Percentiles rank a stretch among this genome's conserved stretches.
These are phyloP conservation scores for Lachancea fermentati DNA, from an alignment of 805 yeast species.

Conservation along the genomic window DNA sequence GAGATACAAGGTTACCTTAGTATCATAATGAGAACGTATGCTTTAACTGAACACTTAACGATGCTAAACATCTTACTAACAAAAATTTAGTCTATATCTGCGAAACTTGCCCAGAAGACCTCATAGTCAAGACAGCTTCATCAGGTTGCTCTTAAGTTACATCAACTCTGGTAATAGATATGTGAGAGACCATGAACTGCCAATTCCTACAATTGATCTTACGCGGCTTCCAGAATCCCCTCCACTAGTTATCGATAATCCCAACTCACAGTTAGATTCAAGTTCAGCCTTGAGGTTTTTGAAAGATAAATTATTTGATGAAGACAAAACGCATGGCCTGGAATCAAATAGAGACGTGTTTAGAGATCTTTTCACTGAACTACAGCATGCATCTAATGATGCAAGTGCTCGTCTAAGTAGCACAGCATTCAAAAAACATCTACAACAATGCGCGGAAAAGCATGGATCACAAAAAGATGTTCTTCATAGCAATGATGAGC, in stretches of 20 bases:
- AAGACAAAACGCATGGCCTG: too few species aligned
- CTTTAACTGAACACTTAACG: neutral
- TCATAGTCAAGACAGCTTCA: constrained; percentile 16
- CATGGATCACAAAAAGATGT: neutral
- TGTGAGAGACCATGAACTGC: constrained; percentile 10
- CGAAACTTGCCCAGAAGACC: constrained; percentile 25
- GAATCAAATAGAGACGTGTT: too few species aligned
- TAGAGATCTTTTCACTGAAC: too few species aligned
- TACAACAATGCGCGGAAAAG: neutral
- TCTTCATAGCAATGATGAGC: neutral
- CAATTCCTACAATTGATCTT: constrained; percentile 10
- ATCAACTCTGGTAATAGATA: constrained; percentile 18
- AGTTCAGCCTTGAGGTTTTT: too few species aligned
- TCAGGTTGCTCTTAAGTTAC: constrained; percentile 13
- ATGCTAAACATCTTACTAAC: neutral
- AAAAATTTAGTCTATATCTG: constrained; percentile 14
- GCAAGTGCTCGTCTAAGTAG: too few species aligned
- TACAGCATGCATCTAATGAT: too few species aligned
- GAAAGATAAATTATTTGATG: too few species aligned
- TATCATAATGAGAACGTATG: constrained; percentile 1
- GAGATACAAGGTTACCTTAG: too few species aligned
- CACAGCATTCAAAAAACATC: constrained; percentile 2
- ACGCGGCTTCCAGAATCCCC: neutral
- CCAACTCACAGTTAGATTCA: too few species aligned
- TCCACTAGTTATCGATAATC: neutral